Evolutionary conservation across 1,284 basidiomycete genomes (phyloP).

Genomic region (Sanghuangporus sanghuang): DNA sequence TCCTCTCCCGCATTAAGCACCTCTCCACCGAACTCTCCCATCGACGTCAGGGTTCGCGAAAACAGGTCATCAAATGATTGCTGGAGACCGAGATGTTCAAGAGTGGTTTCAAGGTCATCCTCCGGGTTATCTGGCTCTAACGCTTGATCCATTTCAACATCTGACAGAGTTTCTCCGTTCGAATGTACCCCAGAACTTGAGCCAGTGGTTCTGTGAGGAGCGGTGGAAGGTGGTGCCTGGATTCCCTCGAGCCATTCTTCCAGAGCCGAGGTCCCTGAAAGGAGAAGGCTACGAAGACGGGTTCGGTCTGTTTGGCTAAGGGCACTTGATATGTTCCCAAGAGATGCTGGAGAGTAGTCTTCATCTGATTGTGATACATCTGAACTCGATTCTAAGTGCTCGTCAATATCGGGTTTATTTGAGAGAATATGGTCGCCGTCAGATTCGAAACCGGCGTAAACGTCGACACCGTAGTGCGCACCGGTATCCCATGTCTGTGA

Average conservation of each 20-base stretch:
- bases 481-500: slow-evolving; percentile 58
- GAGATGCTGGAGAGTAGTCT: background rate
- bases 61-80: slow-evolving; percentile 61
- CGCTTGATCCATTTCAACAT: slow-evolving; percentile 13
- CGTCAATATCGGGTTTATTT: too few species aligned
- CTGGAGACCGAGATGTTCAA: slow-evolving; percentile 49
- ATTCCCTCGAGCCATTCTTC: slow-evolving; percentile 61
- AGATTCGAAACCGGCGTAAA: slow-evolving; percentile 32
- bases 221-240: slow-evolving; percentile 7
- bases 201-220: background rate
- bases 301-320: slow-evolving; percentile 65
- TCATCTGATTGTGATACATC: background rate
- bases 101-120: slow-evolving; percentile 29
- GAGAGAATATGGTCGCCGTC: background rate
- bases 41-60: slow-evolving; percentile 47
- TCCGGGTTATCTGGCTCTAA: slow-evolving; percentile 29
- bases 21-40: slow-evolving; percentile 28
- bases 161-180: background rate
- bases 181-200: background rate
- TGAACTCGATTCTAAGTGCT: background rate
- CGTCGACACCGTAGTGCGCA: slow-evolving; percentile 40
- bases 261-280: slow-evolving; percentile 49
- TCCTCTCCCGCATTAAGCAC: slow-evolving; percentile 2
- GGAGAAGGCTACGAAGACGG: slow-evolving; percentile 56
- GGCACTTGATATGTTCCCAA: slow-evolving; percentile 29